Base-by-base conservation (phyloP, 495 filamentous ascomycete genomes). In the Neurospora sp. region DNA sequence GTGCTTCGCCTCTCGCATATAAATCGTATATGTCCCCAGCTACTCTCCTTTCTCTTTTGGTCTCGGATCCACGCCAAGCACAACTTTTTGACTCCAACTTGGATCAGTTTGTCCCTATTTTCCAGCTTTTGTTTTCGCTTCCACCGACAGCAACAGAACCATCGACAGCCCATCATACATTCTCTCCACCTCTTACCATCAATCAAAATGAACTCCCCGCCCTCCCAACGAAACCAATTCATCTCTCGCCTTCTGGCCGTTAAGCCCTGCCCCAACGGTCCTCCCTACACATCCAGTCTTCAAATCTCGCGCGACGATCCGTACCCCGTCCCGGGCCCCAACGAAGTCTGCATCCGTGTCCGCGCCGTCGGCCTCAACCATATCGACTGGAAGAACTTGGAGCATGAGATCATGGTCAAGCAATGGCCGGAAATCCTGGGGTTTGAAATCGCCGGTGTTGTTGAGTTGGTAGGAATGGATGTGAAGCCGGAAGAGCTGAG, bases 381-480 rank as follows among this genome's bases (percentile, higher is more conserved):
- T 4, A 76, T 84, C 11, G 84, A 85, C 46, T 79, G 76, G 75
- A 82, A 84, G 72, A 81, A 78, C 70, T 76, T 81, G 9, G 59
- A 81, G 27, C 74, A 83, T 31, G 82, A 81, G 11, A 73, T 78
- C 37, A 74, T 77, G 72, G 74, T 82, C 72, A 70, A 74, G 37
- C 20, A 66, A 3, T 84, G 82, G 81, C 83, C 83, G 10, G 70
- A 78, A 27, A 77, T 84, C 10, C 77, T 84, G 9, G 83, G 83
- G 14, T 77, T 82, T 23, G 83, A 85, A 27, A 79, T 78, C 0
- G 79, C 83, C 9, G 83, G 83, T 8, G 71, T 83, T 4, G 71
- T 85, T 39, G 83, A 85, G 44, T 72, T 74, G 16, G 78, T 82
- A 48, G 79, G 79, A 20, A 72, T 74, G 12, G 74, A 76, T 5